A percentile compares a stretch with the other conserved stretches of the same genome.
Conservation (phyloP, 2,329 filamentous ascomycete genomes). For the Trichoderma lentiforme region DNA sequence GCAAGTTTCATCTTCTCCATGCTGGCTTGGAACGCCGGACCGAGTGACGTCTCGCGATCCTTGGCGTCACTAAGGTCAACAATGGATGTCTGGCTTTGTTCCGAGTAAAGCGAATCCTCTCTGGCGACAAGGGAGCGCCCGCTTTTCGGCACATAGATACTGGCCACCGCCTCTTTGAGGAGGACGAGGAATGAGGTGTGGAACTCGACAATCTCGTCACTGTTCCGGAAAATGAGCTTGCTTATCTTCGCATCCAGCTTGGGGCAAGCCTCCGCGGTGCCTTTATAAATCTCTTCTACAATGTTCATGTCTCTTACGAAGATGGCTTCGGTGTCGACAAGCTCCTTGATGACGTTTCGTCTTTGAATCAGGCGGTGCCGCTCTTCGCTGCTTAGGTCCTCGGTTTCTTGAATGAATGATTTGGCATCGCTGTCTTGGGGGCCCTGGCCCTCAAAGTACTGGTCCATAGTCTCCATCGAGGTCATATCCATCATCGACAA, state of each 20-base stretch:
- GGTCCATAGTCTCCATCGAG: conserved; percentile 44
- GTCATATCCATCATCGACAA: conserved; percentile 45
- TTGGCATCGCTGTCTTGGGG: conserved; percentile 38
- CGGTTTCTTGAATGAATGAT: conserved; percentile 36
- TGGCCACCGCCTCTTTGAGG: conserved; percentile 75
- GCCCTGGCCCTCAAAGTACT: conserved; percentile 36
- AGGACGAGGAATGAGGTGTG: conserved; percentile 75
- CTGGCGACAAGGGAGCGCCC: conserved; percentile 42
- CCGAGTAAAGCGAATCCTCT: conserved; percentile 41
- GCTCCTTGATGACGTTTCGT: conserved; percentile 81
- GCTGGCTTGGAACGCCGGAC: conserved; percentile 53
- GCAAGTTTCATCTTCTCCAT: conserved; percentile 59
- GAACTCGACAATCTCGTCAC: conserved; percentile 84
- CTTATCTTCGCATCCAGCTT: conserved; percentile 79
- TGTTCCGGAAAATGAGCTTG: conserved; percentile 89
- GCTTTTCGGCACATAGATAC: conserved; percentile 68
- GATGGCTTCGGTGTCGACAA: conserved; percentile 86
- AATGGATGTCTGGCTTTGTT: conserved; percentile 37
- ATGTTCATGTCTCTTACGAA: conserved; percentile 97
- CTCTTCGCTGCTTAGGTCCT: conserved; percentile 50
- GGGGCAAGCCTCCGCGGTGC: conserved; percentile 78
- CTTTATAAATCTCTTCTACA: conserved; percentile 95
- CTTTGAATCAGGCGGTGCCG: conserved; percentile 75
- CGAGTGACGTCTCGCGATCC: conserved; percentile 52
- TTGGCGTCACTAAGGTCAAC: conserved; percentile 48